phyloP scores from a whole-genome alignment of 208 protist species.

The Trypanosoma brucei region DNA sequence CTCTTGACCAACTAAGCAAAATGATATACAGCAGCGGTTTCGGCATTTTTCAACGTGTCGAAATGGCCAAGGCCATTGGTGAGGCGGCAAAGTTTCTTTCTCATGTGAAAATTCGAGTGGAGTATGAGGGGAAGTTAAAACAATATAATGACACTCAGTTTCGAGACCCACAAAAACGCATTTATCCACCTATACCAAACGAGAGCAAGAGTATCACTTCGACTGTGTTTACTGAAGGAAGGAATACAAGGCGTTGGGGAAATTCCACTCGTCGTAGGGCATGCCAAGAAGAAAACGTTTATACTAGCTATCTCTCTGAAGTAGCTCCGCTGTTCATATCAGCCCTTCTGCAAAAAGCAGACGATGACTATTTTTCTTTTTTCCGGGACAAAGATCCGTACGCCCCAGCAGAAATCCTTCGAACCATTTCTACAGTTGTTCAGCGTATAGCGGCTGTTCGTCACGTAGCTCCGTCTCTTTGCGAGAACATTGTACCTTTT shows the following conservation, averaged over 20 bases:
- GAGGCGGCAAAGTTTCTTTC: constrained; percentile 56
- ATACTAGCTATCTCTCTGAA: constrained; percentile 38
- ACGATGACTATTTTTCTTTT: constrained; percentile 62
- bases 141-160: not conserved
- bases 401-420: constrained; percentile 46
- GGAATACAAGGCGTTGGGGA: constrained; percentile 61
- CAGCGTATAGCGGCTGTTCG: constrained; percentile 19
- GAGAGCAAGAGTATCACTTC: constrained; percentile 9
- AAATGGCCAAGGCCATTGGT: constrained; percentile 51
- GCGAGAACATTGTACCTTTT: constrained; percentile 29
- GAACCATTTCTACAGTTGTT: constrained; percentile 29
- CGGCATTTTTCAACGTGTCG: constrained; percentile 61
- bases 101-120: constrained; percentile 21
- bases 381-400: constrained; percentile 62
- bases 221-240: constrained; percentile 50
- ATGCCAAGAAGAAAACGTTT: constrained; percentile 10
- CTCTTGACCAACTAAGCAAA: constrained; percentile 35
- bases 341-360: constrained; percentile 37
- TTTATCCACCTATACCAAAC: constrained; percentile 70
- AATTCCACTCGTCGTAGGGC: constrained; percentile 32
- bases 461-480: constrained; percentile 24
- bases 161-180: constrained; percentile 16
- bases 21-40: constrained; percentile 63
- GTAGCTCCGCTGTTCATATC: constrained; percentile 45
- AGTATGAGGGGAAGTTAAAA: not conserved